Conservation (phyloP, 2,329 filamentous ascomycete species). For the Amauroascus verrucosus region DNA sequence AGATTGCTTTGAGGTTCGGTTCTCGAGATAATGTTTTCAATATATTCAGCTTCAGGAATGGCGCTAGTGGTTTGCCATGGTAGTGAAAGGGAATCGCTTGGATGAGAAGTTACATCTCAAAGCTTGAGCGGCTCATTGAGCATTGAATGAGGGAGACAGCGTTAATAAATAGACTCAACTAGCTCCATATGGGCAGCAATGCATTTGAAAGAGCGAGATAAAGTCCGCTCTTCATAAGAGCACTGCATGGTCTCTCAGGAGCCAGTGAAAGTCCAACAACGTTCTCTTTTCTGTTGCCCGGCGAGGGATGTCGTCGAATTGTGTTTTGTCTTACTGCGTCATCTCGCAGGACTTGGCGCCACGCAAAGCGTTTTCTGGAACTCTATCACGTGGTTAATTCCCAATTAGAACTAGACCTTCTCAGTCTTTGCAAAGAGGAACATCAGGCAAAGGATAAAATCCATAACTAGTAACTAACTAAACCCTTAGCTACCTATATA, state of each 20-base stretch:
- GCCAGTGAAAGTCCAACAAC: background rate
- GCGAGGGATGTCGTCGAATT: background rate
- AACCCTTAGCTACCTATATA: too few species aligned
- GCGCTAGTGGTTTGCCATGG: background rate
- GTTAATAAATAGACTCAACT: too few species aligned
- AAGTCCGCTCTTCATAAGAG: background rate
- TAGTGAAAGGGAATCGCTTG: too few species aligned
- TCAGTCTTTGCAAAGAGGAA: too few species aligned
- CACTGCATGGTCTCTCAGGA: background rate
- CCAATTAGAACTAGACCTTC: too few species aligned
- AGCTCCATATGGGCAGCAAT: too few species aligned
- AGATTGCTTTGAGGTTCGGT: background rate
- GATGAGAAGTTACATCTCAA: too few species aligned
- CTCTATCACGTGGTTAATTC: background rate
- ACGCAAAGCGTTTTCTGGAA: background rate
- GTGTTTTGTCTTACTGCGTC: background rate
- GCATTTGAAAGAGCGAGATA: background rate
- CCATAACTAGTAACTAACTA: too few species aligned
- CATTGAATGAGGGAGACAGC: too few species aligned
- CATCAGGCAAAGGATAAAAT: too few species aligned
- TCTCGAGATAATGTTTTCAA: background rate
- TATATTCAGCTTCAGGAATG: background rate
- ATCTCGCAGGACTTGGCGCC: background rate
- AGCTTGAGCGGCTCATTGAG: too few species aligned
- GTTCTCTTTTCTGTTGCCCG: background rate